These are phyloP conservation scores for Cladosporium velox DNA, from an alignment of 2,329 filamentous ascomycete genomes.

Conservation along the genomic window DNA sequence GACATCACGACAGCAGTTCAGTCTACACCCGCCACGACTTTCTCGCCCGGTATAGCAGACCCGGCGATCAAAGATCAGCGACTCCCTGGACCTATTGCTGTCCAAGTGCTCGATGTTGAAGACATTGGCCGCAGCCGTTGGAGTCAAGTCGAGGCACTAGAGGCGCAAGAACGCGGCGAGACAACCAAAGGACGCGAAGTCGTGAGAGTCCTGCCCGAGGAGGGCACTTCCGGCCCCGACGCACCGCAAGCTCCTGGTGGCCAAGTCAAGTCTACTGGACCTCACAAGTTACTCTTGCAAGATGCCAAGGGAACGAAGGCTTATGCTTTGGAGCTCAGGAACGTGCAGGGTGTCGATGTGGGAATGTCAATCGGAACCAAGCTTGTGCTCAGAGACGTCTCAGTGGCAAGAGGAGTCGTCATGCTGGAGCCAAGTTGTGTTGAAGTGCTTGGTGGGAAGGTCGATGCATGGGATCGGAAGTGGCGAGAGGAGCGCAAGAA, in stretches of 20 bases:
- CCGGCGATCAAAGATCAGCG: constrained; percentile 56
- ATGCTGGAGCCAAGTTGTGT: constrained; percentile 71
- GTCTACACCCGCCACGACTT: constrained; percentile 44
- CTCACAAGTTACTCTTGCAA: constrained; percentile 80
- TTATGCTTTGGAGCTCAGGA: constrained; percentile 71
- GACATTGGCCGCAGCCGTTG: constrained; percentile 78
- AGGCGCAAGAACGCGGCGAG: constrained; percentile 72
- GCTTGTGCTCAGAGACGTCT: constrained; percentile 66
- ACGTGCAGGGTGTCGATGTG: constrained; percentile 66
- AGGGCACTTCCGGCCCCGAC: constrained; percentile 41
- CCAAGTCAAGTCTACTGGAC: constrained; percentile 47
- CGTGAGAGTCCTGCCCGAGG: constrained; percentile 66
- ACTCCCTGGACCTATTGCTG: constrained; percentile 64
- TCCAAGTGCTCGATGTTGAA: constrained; percentile 84
- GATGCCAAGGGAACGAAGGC: constrained; percentile 71
- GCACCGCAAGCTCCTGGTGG: constrained; percentile 33
- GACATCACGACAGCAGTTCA: constrained; percentile 68
- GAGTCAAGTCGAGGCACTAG: constrained; percentile 83
- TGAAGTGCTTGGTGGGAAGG: constrained; percentile 80
- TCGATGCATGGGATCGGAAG: constrained; percentile 75
- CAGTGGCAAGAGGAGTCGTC: constrained; percentile 74
- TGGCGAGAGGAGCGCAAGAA: constrained; percentile 75
- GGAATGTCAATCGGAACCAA: constrained; percentile 79
- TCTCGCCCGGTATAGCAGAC: constrained; percentile 62
- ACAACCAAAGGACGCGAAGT: constrained; percentile 76